Conservation (phyloP, 2,329 filamentous ascomycete species). For the Apiospora rasikravindrae region DNA sequence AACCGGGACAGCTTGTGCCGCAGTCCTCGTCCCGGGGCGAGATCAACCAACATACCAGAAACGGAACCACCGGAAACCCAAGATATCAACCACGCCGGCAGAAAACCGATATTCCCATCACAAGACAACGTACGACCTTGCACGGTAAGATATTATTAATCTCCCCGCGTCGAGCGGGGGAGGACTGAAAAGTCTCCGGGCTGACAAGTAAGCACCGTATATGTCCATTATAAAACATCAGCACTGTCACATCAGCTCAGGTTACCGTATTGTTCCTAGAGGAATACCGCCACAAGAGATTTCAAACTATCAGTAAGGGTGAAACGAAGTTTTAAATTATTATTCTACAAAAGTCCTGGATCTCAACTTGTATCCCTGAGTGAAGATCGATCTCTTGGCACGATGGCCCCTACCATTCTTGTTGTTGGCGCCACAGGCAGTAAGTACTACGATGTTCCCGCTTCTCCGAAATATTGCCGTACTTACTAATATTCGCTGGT, state of each 20-base stretch:
- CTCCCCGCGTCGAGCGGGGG: neutral
- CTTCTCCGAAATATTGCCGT: fast-evolving
- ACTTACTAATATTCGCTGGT: neutral
- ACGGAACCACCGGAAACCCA: no score
- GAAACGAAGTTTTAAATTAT: neutral
- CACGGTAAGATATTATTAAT: neutral
- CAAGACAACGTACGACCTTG: no score
- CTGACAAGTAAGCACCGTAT: neutral
- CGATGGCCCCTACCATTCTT: constrained; percentile 42
- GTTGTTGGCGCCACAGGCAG: constrained; percentile 46
- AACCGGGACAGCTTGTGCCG: no score
- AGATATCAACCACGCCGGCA: no score
- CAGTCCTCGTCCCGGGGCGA: no score
- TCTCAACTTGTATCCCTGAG: no score
- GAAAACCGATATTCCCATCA: no score
- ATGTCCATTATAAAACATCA: neutral
- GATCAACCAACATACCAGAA: no score
- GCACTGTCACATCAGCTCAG: neutral
- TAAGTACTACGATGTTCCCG: constrained; percentile 37
- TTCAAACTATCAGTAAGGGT: neutral
- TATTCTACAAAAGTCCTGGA: neutral
- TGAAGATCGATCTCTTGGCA: neutral
- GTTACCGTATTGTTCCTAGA: no score
- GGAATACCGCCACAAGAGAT: no score
- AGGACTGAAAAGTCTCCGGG: neutral